Conservation (phyloP, 1,284 basidiomycete genomes). For the Trametes hirsuta region DNA sequence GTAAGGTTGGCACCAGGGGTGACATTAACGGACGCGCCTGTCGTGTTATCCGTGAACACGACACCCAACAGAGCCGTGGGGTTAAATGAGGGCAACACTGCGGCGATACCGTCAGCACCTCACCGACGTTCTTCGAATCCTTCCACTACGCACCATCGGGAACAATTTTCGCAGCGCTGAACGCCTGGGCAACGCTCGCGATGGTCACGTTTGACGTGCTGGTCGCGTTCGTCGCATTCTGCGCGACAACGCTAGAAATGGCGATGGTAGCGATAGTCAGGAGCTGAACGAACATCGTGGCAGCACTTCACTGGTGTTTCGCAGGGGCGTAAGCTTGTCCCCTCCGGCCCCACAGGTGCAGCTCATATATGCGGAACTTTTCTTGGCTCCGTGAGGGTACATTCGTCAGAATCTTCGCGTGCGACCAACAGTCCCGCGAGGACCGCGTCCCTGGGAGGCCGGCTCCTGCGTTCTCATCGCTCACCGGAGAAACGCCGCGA, state of each 20-base stretch:
- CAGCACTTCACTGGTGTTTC: background rate
- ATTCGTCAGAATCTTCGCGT: slow-evolving; percentile 6
- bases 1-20: slow-evolving; percentile 45
- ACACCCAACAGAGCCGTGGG: slow-evolving; percentile 41
- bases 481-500: background rate
- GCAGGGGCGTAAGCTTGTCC: background rate
- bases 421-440: background rate
- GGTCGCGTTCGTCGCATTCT: slow-evolving; percentile 2
- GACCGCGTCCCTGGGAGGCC: slow-evolving; percentile 7
- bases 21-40: slow-evolving; percentile 36
- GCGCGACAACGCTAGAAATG: slow-evolving; percentile 14
- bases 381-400: slow-evolving; percentile 7
- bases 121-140: background rate
- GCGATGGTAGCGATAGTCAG: slow-evolving; percentile 8
- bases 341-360: background rate
- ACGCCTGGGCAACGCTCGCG: slow-evolving; percentile 41
- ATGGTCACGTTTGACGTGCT: slow-evolving; percentile 28
- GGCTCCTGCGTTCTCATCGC: background rate
- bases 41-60: slow-evolving; percentile 40
- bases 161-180: slow-evolving; percentile 44
- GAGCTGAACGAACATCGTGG: slow-evolving; percentile 13
- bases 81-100: slow-evolving; percentile 43
- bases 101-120: background rate
- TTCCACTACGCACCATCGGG: slow-evolving; percentile 35
- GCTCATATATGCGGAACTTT: slow-evolving; percentile 8